Percentiles rank a stretch among this genome's conserved stretches.
Evolutionary conservation across 805 yeast genomes (phyloP).

Genomic region (Candida ortonii): DNA sequence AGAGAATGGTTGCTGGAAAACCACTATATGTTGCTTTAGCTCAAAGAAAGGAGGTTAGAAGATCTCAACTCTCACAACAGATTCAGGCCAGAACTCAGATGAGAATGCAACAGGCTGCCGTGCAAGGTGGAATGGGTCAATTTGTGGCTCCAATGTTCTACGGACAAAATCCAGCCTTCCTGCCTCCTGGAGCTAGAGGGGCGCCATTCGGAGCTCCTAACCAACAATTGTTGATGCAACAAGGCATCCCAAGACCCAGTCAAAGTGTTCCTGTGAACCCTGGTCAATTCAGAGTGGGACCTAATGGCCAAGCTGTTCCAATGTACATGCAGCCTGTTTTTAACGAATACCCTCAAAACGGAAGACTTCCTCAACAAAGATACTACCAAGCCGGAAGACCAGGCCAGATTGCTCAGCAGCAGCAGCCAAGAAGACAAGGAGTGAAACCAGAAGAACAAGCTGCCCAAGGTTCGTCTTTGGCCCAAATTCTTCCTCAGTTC

Average conservation of each 20-base stretch:
- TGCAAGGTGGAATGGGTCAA: constrained; percentile 81
- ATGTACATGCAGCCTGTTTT: constrained; percentile 83
- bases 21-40: constrained; percentile 98
- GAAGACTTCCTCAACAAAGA: constrained; percentile 40
- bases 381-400: constrained; percentile 46
- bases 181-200: constrained; percentile 70
- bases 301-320: constrained; percentile 80
- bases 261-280: constrained; percentile 52
- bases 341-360: constrained; percentile 64
- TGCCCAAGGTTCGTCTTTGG: constrained; percentile 41
- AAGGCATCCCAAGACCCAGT: constrained; percentile 63
- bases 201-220: constrained; percentile 74
- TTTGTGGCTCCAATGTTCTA: constrained; percentile 85
- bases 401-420: constrained; percentile 23
- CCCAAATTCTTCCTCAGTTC: constrained; percentile 57
- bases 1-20: constrained; percentile 89
- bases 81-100: constrained; percentile 97
- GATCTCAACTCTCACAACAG: constrained; percentile 95
- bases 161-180: constrained; percentile 79
- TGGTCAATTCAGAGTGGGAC: constrained; percentile 65
- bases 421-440: constrained; percentile 24
- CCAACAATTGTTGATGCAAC: constrained; percentile 73
- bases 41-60: constrained; percentile 97
- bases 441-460: constrained; percentile 31
- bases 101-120: constrained; percentile 96